Evolutionary conservation across 1,139 yeast genomes (phyloP).

Genomic region (Debaryomyces sp.): DNA sequence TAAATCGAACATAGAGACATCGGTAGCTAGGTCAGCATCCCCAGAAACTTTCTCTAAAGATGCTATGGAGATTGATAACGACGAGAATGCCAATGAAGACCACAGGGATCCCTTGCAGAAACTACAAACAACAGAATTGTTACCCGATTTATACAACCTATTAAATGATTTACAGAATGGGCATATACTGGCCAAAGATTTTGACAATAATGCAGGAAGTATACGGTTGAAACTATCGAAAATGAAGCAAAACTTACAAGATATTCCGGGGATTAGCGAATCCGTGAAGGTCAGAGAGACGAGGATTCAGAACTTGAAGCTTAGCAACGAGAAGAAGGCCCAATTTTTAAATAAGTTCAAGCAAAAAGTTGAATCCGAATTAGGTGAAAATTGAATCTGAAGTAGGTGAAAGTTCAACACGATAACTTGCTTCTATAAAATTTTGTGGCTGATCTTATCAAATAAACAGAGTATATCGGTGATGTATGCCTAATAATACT

Average conservation of each 20-base stretch:
- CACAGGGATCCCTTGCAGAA: conserved; percentile 28
- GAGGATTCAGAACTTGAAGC: conserved; percentile 28
- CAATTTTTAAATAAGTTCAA: conserved; percentile 27
- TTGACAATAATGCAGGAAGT: conserved; percentile 48
- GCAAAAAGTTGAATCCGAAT: conserved; percentile 15
- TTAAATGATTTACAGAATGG: conserved; percentile 41
- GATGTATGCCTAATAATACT: too few relatives aligned
- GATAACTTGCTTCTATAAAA: background rate
- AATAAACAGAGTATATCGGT: background rate
- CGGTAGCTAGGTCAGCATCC: background rate
- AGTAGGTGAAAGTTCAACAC: background rate
- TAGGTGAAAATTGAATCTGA: background rate
- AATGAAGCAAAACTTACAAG: conserved; percentile 33
- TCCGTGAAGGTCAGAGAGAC: conserved; percentile 30
- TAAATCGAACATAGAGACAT: background rate
- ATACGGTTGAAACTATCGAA: conserved; percentile 39
- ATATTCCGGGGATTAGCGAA: conserved; percentile 45
- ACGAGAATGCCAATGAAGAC: conserved; percentile 6
- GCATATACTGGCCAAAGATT: conserved; percentile 43
- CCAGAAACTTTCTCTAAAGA: conserved; percentile 1
- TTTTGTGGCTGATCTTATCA: background rate
- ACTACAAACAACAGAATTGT: conserved; percentile 33
- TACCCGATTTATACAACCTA: conserved; percentile 42
- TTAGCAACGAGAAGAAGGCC: conserved; percentile 28
- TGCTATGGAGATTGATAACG: conserved; percentile 7